A percentile compares a stretch with the other conserved stretches of the same genome.
Evolutionary conservation across 1,139 yeast genomes (phyloP).

Genomic region (Debaryomycetaceae sp.): DNA sequence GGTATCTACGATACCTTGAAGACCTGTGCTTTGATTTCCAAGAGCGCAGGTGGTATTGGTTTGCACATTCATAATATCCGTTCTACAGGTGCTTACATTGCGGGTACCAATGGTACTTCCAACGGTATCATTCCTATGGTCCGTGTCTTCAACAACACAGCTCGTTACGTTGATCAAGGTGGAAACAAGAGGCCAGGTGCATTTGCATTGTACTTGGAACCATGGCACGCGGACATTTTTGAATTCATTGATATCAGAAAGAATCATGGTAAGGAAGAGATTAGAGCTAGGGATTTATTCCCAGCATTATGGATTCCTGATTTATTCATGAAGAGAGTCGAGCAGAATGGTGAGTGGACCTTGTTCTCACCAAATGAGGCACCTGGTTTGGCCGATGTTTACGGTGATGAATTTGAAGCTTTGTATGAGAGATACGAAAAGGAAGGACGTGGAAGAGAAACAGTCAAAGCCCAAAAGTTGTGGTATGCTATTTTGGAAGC

Average conservation of each 20-base stretch:
- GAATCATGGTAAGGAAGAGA: constrained; percentile 57
- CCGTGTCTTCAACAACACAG: constrained; percentile 56
- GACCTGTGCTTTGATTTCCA: constrained; percentile 54
- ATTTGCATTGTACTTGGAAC: constrained; percentile 57
- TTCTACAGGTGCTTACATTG: constrained; percentile 47
- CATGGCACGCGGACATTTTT: constrained; percentile 60
- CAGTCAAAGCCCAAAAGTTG: constrained; percentile 49
- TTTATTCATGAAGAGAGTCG: constrained; percentile 55
- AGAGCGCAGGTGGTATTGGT: constrained; percentile 60
- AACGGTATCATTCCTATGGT: constrained; percentile 59
- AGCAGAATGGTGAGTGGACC: constrained; percentile 48
- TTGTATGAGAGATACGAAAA: constrained; percentile 46
- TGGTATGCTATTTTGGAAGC: constrained; percentile 54
- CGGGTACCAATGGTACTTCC: constrained; percentile 54
- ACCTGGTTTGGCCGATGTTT: constrained; percentile 49
- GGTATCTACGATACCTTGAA: constrained; percentile 56
- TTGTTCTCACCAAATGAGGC: constrained; percentile 53
- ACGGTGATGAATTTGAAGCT: constrained; percentile 47
- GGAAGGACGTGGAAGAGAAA: constrained; percentile 34
- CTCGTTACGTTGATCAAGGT: constrained; percentile 62
- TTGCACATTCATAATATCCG: constrained; percentile 54
- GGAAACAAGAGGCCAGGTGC: constrained; percentile 65
- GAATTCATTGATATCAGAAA: constrained; percentile 50
- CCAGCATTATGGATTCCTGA: constrained; percentile 62
- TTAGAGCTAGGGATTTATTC: constrained; percentile 54